Evolutionary conservation across 305 asterid genomes (phyloP).

Genomic region (Nicotiana rustica): DNA sequence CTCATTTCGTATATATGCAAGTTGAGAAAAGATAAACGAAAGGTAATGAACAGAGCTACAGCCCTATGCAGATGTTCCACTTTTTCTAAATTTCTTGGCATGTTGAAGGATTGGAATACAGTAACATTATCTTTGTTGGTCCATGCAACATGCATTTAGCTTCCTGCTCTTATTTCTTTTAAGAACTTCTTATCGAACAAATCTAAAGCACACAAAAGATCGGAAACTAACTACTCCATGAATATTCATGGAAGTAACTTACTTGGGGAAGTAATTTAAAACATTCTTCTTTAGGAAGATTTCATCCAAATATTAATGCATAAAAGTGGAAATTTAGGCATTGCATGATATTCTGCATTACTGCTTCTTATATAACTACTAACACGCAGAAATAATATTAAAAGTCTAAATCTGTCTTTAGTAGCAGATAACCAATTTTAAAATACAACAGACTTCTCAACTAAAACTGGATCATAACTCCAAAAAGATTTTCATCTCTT

Average conservation of each 20-base stretch:
- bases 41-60: not conserved
- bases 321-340: not conserved
- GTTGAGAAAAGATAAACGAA: not conserved
- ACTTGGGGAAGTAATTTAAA: not conserved
- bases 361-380: not conserved
- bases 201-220: too few relatives aligned
- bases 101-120: not conserved
- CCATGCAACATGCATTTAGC: not conserved
- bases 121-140: not conserved
- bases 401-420: not conserved
- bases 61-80: not conserved
- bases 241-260: too few relatives aligned
- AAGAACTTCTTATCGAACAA: not conserved
- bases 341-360: not conserved
- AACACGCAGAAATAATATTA: not conserved
- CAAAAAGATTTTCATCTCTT: not conserved
- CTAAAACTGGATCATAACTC: not conserved
- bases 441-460: slow-evolving; percentile 7
- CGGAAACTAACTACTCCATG: too few relatives aligned
- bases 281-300: not conserved
- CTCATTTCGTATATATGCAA: slow-evolving; percentile 16
- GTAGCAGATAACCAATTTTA: not conserved
- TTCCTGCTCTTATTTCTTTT: not conserved
- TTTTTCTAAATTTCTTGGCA: not conserved
- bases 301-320: not conserved